Evolutionary conservation across 2,329 filamentous ascomycete species (phyloP), one percentile per base, ranked within the genome.

Genomic region (Aureobasidium pullulans): DNA sequence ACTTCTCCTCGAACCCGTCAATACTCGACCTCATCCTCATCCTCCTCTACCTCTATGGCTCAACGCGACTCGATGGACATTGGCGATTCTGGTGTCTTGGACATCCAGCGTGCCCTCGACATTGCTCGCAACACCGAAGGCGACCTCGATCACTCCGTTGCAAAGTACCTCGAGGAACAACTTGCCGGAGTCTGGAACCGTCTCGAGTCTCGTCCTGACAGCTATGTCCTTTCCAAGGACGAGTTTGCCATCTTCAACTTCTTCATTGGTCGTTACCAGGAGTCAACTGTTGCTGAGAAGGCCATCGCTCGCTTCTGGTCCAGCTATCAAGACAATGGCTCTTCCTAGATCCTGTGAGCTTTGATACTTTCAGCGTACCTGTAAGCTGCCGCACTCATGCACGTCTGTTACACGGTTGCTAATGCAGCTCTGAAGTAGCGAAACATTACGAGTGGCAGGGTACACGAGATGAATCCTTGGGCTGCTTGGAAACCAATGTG

Each of bases 161-260:
- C 77, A 67, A 76, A 77, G 62, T 84, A 87, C 60, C 83, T 96
- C 40, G 85, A 91, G 69, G 71, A 71, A 53, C 85, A 83, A 32
- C 76, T 90, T 52, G 69, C 74, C 1, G 77, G 81, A 63, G 82
- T 92, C 63, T 93, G 89, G 88, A 70, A 69, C 44, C 85, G 83
- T 66, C 80, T 95, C 60, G 75, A 85, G 66, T 76, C 78, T 3
- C 76, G 86, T 34, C 88, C 88, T 1, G 74, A 81, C 53, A 77
- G 78, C n/a, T 95, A 93, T 72, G 73, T 94, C 64, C 84, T 95
- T 77, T 84, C 78, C 36, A 78, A 81, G 63, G 84, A 90, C 72
- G 90, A 96, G 74, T 95, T 94, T 68, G 84, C 88, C 58, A 80
- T 95, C 62, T 91, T 95, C 82, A 95, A 94, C 77, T 93, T 87